These are phyloP conservation scores for Sphagnum fallax DNA, from an alignment of 228 moss, liverwort and hornwort genomes.

Conservation along the genomic window DNA sequence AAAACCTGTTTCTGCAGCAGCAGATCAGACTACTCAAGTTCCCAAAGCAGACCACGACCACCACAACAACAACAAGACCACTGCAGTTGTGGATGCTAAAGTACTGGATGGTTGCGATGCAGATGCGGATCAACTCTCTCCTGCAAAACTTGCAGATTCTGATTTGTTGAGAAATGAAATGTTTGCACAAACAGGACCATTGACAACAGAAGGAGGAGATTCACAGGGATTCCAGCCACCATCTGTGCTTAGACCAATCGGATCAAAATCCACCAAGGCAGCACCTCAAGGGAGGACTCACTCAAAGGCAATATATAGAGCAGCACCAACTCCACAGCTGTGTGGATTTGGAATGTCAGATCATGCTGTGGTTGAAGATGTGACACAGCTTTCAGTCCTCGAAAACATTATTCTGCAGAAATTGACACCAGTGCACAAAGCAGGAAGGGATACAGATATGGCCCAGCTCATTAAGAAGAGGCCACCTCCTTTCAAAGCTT, in stretches of 20 bases:
- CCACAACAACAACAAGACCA: no score
- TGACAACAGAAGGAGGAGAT: background rate
- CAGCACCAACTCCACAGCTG: conserved; percentile 12
- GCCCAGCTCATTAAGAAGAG: conserved; percentile 12
- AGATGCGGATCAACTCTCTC: background rate
- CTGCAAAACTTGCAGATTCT: background rate
- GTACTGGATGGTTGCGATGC: no score
- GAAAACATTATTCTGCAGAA: conserved; percentile 65
- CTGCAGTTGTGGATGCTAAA: background rate
- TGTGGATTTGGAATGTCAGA: conserved; percentile 28
- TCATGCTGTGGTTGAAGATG: conserved; percentile 18
- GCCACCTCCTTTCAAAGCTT: conserved; percentile 53
- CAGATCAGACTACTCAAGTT: no score
- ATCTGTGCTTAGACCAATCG: conserved; percentile 17
- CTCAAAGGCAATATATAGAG: conserved; percentile 21
- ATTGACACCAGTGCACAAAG: conserved; percentile 56
- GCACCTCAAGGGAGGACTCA: conserved; percentile 11
- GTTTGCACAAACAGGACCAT: no score
- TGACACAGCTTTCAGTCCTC: conserved; percentile 48
- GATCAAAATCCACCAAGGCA: conserved; percentile 23
- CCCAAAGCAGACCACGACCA: no score
- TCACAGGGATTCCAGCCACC: conserved; percentile 24
- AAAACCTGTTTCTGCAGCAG: no score
- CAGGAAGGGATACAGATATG: conserved; percentile 25
- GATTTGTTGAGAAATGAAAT: background rate